Conservation (phyloP, 805 yeast species). For the Cyberlindnera saturnus region DNA sequence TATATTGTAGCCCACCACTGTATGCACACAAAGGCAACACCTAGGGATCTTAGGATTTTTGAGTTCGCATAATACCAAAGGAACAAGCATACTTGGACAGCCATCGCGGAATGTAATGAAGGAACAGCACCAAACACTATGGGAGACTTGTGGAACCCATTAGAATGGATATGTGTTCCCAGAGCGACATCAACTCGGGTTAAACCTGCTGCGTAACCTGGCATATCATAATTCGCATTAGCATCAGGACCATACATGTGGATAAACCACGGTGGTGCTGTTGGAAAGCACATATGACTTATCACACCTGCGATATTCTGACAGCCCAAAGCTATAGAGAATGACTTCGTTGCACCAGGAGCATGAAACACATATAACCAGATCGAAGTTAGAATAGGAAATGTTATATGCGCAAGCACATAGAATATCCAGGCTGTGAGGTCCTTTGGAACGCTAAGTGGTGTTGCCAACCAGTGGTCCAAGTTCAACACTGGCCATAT, state of each 20-base stretch:
- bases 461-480: slow-evolving; percentile 35
- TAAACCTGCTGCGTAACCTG: slow-evolving; percentile 68
- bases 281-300: slow-evolving; percentile 59
- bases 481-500: slow-evolving; percentile 47
- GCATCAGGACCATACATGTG: slow-evolving; percentile 52
- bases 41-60: slow-evolving; percentile 23
- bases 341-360: slow-evolving; percentile 54
- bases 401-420: slow-evolving; percentile 54
- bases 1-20: slow-evolving; percentile 79
- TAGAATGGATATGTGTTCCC: slow-evolving; percentile 53
- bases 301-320: slow-evolving; percentile 55
- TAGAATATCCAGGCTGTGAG: slow-evolving; percentile 56
- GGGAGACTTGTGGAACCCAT: slow-evolving; percentile 62
- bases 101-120: slow-evolving; percentile 62
- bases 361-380: slow-evolving; percentile 63
- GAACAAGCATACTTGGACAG: slow-evolving; percentile 37
- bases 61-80: slow-evolving; percentile 37
- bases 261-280: slow-evolving; percentile 73
- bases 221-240: slow-evolving; percentile 52
- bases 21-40: slow-evolving; percentile 38
- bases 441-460: slow-evolving; percentile 41
- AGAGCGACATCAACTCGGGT: slow-evolving; percentile 57
- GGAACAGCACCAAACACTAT: slow-evolving; percentile 66
- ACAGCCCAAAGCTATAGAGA: slow-evolving; percentile 48
- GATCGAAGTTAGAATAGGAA: slow-evolving; percentile 54